These are phyloP conservation scores for Tylopilus plumbeoviolaceoides DNA, from an alignment of 768 basidiomycete species.

Conservation along the genomic window DNA sequence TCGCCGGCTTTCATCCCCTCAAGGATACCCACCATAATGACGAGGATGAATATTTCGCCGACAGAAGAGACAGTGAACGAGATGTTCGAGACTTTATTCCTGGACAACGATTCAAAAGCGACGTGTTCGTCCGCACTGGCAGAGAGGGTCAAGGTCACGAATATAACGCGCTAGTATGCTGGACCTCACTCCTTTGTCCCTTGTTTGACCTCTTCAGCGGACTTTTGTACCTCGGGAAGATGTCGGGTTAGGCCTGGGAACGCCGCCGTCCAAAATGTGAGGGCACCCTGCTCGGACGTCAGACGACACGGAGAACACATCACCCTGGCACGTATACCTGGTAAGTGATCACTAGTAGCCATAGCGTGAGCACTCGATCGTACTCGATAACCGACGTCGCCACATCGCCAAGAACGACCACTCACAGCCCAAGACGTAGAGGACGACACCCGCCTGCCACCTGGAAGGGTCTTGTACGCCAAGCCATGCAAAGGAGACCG, in stretches of 20 bases:
- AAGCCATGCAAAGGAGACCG: slow-evolving; percentile 74
- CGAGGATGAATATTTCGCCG: slow-evolving; percentile 68
- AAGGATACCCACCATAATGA: slow-evolving; percentile 71
- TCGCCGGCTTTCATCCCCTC: slow-evolving; percentile 57
- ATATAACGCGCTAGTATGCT: background rate
- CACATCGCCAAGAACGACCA: slow-evolving; percentile 1
- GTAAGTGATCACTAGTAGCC: slow-evolving; percentile 58
- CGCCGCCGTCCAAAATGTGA: slow-evolving; percentile 83
- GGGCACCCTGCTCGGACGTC: slow-evolving; percentile 41
- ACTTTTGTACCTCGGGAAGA: slow-evolving; percentile 62
- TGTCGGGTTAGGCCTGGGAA: slow-evolving; percentile 73
- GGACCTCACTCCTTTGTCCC: slow-evolving; percentile 45
- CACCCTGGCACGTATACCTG: slow-evolving; percentile 38
- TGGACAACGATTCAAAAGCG: slow-evolving; percentile 54
- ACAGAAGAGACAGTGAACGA: slow-evolving; percentile 67
- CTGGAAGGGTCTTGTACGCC: slow-evolving; percentile 61
- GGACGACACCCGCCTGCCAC: slow-evolving; percentile 57
- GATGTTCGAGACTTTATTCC: slow-evolving; percentile 73
- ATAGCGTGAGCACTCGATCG: background rate
- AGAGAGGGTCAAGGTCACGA: background rate
- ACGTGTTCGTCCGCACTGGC: slow-evolving; percentile 48
- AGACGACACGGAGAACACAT: background rate
- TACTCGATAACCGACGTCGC: too few species aligned
- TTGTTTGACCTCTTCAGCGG: slow-evolving; percentile 35
- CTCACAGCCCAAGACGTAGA: slow-evolving; percentile 65